Conservation (phyloP, 805 yeast genomes). For the Myxozyma monticola region DNA sequence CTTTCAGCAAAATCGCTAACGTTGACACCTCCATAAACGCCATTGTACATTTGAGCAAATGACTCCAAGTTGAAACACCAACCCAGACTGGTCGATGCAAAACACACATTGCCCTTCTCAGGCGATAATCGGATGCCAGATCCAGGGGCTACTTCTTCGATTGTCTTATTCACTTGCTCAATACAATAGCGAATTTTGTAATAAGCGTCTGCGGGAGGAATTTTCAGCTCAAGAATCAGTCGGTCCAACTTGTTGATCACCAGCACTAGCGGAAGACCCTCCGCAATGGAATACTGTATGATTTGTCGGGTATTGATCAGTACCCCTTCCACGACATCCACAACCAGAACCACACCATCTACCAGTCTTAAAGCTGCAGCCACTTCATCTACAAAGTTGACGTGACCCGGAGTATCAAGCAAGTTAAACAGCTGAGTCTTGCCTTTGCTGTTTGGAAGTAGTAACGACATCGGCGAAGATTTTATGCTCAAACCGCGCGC, state of each 20-base stretch:
- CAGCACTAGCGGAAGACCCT: constrained; percentile 55
- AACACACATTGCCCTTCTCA: constrained; percentile 62
- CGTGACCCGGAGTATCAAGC: constrained; percentile 91
- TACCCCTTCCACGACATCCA: constrained; percentile 87
- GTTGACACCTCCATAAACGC: constrained; percentile 40
- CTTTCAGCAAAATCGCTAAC: constrained; percentile 49
- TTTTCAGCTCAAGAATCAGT: constrained; percentile 70
- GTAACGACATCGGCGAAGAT: constrained; percentile 58
- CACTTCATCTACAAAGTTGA: constrained; percentile 76
- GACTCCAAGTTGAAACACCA: constrained; percentile 67
- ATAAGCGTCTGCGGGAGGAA: constrained; percentile 74
- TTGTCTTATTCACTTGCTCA: constrained; percentile 61
- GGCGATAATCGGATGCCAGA: constrained; percentile 52
- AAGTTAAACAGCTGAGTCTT: constrained; percentile 63
- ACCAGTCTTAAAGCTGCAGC: constrained; percentile 55
- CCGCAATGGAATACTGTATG: constrained; percentile 53
- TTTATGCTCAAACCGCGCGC: constrained; percentile 71
- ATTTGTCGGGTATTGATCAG: constrained; percentile 53
- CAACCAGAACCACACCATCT: constrained; percentile 67
- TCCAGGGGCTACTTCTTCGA: constrained; percentile 34
- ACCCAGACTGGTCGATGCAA: constrained; percentile 65
- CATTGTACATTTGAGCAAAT: constrained; percentile 55
- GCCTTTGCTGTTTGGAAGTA: constrained; percentile 54
- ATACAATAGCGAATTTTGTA: constrained; percentile 62
- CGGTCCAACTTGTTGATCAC: constrained; percentile 83